Conservation (phyloP, 805 yeast genomes). For the Barnettozyma populi region DNA sequence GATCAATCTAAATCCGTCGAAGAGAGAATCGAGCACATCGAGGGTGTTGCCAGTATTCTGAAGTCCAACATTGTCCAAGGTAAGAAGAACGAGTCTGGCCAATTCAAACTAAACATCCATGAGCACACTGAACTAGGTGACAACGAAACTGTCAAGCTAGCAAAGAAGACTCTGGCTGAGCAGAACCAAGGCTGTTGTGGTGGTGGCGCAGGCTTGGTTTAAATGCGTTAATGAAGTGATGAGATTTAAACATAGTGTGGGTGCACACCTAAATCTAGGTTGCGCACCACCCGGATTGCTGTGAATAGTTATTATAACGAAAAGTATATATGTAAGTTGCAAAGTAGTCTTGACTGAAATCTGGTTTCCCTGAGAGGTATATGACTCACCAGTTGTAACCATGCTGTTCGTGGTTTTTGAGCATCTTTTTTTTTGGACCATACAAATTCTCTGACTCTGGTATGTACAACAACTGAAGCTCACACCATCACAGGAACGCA, state of each 20-base stretch:
- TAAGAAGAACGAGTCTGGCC: conserved; percentile 36
- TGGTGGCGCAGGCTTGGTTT: conserved; percentile 32
- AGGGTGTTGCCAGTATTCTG: conserved; percentile 68
- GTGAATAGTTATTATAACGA: background rate
- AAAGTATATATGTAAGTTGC: background rate
- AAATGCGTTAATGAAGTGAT: conserved; percentile 1
- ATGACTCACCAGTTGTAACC: no score
- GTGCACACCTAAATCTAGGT: background rate
- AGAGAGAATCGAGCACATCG: conserved; percentile 49
- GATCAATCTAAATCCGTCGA: conserved; percentile 43
- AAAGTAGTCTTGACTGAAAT: no score
- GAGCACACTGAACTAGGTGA: conserved; percentile 85
- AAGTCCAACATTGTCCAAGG: conserved; percentile 87
- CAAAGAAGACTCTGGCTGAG: conserved; percentile 39
- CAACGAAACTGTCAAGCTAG: conserved; percentile 67
- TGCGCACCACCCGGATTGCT: background rate
- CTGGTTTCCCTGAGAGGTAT: background rate
- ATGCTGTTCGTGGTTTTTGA: no score
- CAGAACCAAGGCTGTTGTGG: conserved; percentile 57
- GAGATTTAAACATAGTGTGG: background rate
- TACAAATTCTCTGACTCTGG: background rate
- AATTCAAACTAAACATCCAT: conserved; percentile 63
- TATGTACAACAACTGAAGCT: no score
- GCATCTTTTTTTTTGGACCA: background rate
- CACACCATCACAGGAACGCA: background rate